phyloP scores from a whole-genome alignment of 1,139 yeast species.

The Saccharomyces hybrid region DNA sequence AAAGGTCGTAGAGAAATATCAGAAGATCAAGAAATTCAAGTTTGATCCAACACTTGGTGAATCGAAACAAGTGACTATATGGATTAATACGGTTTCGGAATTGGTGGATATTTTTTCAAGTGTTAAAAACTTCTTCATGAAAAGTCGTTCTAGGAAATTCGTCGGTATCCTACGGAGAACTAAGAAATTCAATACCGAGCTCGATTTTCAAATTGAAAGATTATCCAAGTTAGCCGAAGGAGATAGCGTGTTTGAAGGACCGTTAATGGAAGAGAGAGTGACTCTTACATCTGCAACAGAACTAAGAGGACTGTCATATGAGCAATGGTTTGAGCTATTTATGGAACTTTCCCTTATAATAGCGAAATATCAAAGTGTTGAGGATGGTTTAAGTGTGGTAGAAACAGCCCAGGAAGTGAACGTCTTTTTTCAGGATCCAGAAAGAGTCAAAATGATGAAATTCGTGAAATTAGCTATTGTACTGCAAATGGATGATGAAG shows the following conservation, averaged over 20 bases:
- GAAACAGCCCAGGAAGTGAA: constrained; percentile 70
- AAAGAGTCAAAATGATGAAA: constrained; percentile 49
- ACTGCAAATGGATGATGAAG: constrained; percentile 44
- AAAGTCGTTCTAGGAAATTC: constrained; percentile 61
- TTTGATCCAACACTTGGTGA: constrained; percentile 49
- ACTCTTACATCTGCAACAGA: constrained; percentile 37
- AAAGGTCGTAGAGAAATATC: constrained; percentile 57
- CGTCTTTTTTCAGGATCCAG: constrained; percentile 60
- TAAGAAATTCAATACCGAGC: constrained; percentile 50
- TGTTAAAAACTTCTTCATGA: constrained; percentile 69
- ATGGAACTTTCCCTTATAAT: constrained; percentile 67
- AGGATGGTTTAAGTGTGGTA: constrained; percentile 61
- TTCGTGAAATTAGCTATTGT: constrained; percentile 63
- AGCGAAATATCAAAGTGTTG: constrained; percentile 53
- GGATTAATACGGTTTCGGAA: constrained; percentile 81
- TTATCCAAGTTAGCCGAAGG: constrained; percentile 62
- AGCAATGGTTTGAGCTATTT: constrained; percentile 78
- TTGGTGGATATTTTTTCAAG: constrained; percentile 73
- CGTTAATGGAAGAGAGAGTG: constrained; percentile 35
- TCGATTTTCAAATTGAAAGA: constrained; percentile 66
- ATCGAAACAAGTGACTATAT: constrained; percentile 56
- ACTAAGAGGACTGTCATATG: constrained; percentile 69
- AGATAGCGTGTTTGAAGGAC: constrained; percentile 34
- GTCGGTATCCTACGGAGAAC: constrained; percentile 60
- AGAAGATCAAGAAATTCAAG: constrained; percentile 52